Evolutionary conservation across 2,329 filamentous ascomycete genomes (phyloP).

Genomic region (Cordyceps pruinosa): DNA sequence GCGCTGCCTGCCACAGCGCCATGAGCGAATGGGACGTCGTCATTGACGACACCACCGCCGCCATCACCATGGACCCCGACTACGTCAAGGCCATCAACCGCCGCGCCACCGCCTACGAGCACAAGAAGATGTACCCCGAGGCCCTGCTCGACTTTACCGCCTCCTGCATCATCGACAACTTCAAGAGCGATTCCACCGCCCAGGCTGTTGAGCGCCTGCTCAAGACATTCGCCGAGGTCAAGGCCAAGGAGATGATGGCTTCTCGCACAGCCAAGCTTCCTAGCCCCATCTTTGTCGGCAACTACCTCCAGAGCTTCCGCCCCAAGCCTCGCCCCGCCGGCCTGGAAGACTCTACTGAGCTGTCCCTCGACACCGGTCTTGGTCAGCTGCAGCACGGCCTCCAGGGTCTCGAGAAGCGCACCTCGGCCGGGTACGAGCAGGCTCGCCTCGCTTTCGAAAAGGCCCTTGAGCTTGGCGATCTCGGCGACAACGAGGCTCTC

Average conservation of each 20-base stretch:
- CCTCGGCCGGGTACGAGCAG: conserved; percentile 84
- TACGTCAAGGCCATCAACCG: conserved; percentile 98
- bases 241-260: conserved; percentile 81
- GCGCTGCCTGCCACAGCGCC: conserved; percentile 94
- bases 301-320: conserved; percentile 98
- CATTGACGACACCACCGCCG: conserved; percentile 92
- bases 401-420: conserved; percentile 74
- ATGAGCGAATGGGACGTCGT: conserved; percentile 91
- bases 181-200: conserved; percentile 84
- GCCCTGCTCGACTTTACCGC: conserved; percentile 96
- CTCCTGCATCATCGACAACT: conserved; percentile 97
- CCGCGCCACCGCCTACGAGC: conserved; percentile 92
- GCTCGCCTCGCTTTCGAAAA: conserved; percentile 80
- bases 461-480: conserved; percentile 72
- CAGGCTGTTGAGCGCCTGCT: conserved; percentile 86
- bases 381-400: conserved; percentile 82
- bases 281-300: conserved; percentile 93
- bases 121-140: conserved; percentile 84
- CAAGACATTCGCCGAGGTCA: conserved; percentile 94
- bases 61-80: conserved; percentile 85
- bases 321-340: conserved; percentile 71
- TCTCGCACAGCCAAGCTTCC: conserved; percentile 85
- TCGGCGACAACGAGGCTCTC: conserved; percentile 78
- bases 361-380: conserved; percentile 71
- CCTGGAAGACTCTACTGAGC: conserved; percentile 72